Base-by-base conservation (phyloP, 2,329 filamentous ascomycete genomes). In the Alternaria infectoria region DNA sequence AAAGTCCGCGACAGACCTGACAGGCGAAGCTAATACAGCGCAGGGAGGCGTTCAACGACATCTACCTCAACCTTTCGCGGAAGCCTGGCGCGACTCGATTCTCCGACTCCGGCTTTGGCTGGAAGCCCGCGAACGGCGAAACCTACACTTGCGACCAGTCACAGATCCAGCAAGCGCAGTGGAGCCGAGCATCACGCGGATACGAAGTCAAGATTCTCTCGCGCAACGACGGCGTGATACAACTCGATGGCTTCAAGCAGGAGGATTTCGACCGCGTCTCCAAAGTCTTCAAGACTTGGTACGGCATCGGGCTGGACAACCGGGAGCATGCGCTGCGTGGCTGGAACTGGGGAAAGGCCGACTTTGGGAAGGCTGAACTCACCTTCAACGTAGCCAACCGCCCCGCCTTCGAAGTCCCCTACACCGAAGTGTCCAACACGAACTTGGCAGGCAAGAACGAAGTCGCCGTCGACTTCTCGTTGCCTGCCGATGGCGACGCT, bases 301-400 rank as follows among this genome's bases (percentile, higher is more conserved):
- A 98, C 83, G 96, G 93, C 82, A 91, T 96, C 75, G 93, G 90
- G 74, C 87, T 99, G 62, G 94, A 98, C 79, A 92, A 89, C 80
- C 93, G 93, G 81, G 96, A 99, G 81, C 96, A 98, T 81, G 93
- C 96, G 23, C 85, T 99, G 62, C 90, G 96, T 72, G 96, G 96
- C 60, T 99, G 96, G 96, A 99, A 99, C 80, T 99, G 96, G 96
- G 96, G 96, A 75, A 99, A 98, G 83, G 93, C 93, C 68, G 96
- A 99, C 75, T 97, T 99, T 79, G 91, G 91, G 65, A 97, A 98
- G 82, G 91, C 93, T 58, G 96, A 99, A 83, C 88, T 99, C 59
- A 88, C 92, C 28, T 99, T 99, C 86, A 98, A 94, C 80, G 96
- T 99, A 40, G 93, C 97, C 79, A 99, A 97, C 81, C 90, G 93